These are phyloP conservation scores for Eucalyptus regnans DNA, from an alignment of 345 rosid genomes.

Conservation along the genomic window DNA sequence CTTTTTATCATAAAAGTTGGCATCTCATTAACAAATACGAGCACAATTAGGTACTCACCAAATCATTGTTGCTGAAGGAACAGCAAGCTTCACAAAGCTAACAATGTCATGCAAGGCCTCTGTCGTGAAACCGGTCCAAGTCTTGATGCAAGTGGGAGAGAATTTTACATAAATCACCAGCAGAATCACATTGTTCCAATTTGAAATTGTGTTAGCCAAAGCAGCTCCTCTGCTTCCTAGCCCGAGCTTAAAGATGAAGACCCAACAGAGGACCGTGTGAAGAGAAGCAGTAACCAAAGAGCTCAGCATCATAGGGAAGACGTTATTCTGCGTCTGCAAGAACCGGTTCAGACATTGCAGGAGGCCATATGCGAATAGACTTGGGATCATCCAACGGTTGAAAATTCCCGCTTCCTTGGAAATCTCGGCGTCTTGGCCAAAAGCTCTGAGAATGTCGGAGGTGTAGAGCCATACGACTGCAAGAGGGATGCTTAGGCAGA, in stretches of 20 bases:
- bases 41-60: constrained; percentile 9
- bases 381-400: constrained; percentile 51
- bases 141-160: constrained; percentile 18
- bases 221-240: constrained; percentile 39
- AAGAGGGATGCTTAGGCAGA: constrained; percentile 30
- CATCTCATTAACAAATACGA: neutral
- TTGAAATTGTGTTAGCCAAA: constrained; percentile 20
- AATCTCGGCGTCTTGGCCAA: constrained; percentile 34
- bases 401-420: constrained; percentile 27
- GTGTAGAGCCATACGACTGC: constrained; percentile 44
- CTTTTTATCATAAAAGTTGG: neutral
- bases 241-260: constrained; percentile 20
- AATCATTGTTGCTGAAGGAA: constrained; percentile 50
- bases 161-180: constrained; percentile 19
- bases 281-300: constrained; percentile 19
- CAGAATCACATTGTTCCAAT: constrained; percentile 34
- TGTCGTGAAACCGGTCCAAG: constrained; percentile 42
- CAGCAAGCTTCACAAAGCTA: constrained; percentile 31
- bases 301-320: constrained; percentile 29
- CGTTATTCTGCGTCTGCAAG: constrained; percentile 48
- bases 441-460: constrained; percentile 19
- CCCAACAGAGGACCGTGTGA: constrained; percentile 30
- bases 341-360: constrained; percentile 56
- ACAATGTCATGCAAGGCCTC: constrained; percentile 24
- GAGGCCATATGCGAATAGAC: constrained; percentile 40